Conservation (phyloP, 2,329 filamentous ascomycete genomes). For the Cladorrhinum sp. region DNA sequence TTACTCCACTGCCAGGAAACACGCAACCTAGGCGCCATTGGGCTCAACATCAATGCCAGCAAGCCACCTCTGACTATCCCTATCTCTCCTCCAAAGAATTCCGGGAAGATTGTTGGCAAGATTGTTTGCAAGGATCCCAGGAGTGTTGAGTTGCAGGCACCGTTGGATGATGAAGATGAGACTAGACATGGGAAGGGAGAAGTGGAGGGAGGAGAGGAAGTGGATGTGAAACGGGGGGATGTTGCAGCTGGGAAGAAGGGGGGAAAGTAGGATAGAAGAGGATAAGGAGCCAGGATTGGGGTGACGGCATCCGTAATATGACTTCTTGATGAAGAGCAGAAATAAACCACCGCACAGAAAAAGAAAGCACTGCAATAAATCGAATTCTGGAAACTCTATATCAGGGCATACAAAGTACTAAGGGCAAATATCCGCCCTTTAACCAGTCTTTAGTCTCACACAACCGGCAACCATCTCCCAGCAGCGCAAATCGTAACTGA, state of each 20-base stretch:
- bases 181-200: neutral
- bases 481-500: too few species aligned
- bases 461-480: neutral
- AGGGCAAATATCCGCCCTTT: neutral
- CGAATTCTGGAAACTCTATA: too few species aligned
- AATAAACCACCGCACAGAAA: too few species aligned
- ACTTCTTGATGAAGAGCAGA: too few species aligned
- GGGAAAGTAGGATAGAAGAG: too few species aligned
- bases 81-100: neutral
- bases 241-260: too few species aligned
- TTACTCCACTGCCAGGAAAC: neutral
- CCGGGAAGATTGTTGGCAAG: neutral
- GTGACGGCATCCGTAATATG: too few species aligned
- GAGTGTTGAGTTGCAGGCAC: neutral
- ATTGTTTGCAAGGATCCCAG: neutral
- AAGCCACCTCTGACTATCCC: neutral
- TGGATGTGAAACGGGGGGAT: neutral
- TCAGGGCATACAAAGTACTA: neutral
- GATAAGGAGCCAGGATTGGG: too few species aligned
- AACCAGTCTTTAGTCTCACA: neutral
- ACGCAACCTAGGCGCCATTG: neutral
- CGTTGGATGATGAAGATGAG: neutral
- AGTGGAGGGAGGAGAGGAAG: too few species aligned
- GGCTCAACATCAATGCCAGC: neutral
- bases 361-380: too few species aligned